phyloP scores from a whole-genome alignment of 768 basidiomycete species.

The Collybia sordida region DNA sequence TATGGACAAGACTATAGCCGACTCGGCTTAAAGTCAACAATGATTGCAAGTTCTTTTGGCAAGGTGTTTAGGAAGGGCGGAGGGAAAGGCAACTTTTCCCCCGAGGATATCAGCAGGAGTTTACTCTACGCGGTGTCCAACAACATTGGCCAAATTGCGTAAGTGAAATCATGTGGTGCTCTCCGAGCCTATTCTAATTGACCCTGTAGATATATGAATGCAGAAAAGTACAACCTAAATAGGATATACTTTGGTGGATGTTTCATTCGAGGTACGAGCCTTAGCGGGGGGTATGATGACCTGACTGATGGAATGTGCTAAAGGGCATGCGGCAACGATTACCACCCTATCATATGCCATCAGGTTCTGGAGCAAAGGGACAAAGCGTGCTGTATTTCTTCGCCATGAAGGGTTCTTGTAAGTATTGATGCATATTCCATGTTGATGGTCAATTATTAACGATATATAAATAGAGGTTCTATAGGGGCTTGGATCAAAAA shows the following conservation, averaged over 20 bases:
- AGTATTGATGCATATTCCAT: conserved; percentile 32
- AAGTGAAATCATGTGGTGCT: conserved; percentile 34
- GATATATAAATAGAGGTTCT: conserved; percentile 59
- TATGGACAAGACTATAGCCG: conserved; percentile 97
- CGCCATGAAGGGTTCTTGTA: conserved; percentile 98
- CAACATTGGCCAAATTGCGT: conserved; percentile 99
- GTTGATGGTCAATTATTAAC: conserved; percentile 12
- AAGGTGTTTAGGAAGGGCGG: conserved; percentile 95
- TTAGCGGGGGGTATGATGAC: conserved; percentile 3
- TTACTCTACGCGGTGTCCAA: conserved; percentile 96
- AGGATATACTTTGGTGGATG: conserved; percentile 99
- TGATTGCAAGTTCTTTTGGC: conserved; percentile 97
- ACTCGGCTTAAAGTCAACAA: conserved; percentile 95
- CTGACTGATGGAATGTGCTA: conserved; percentile 11
- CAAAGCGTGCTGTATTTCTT: conserved; percentile 93
- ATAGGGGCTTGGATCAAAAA: conserved; percentile 99
- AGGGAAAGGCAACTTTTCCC: conserved; percentile 73
- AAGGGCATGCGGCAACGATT: conserved; percentile 96
- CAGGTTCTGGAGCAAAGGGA: conserved; percentile 98
- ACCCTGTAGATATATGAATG: conserved; percentile 89
- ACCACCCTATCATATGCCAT: conserved; percentile 98
- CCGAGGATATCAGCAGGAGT: conserved; percentile 94
- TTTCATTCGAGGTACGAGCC: conserved; percentile 86
- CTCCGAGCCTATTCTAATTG: conserved; percentile 5
- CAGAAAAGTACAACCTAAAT: conserved; percentile 95